Evolutionary conservation across 140 eudicot species (phyloP), one percentile per base, ranked within the genome.

Genomic region (Oenanthe javanica): DNA sequence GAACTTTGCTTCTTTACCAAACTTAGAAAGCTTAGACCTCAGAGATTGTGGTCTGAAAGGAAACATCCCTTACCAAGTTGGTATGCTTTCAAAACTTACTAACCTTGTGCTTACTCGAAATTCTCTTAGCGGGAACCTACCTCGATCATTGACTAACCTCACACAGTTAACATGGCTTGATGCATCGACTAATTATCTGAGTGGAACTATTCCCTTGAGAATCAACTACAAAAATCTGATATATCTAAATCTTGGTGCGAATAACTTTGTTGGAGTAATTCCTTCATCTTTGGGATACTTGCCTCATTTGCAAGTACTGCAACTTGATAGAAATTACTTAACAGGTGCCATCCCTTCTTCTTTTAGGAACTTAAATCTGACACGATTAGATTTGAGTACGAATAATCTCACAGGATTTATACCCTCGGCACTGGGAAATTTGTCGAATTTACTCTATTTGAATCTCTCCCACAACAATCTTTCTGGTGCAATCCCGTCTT

Each of bases 391-490:
- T 36, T 31, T 67, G 46, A 67, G 73, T 67, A 67, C 2, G 45
- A 67, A 67, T 67, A 67, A 67, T 31, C 19, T 67, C 21, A 27
- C 73, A 4, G 73, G 73, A 31, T 31, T 67, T 67, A 72, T 72
- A 18, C 76, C 76, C 48, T 16, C 12, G 0, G 23, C 76, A 48
- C n/a, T 75, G 7, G 61, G 19, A 25, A 27, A 21, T 72, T 16
- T 72, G 76, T 18, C 76, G 1, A 15, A 72, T 72, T 42, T 72
- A 15, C 76, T 42, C 31, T 72, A 72, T 51, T 16, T 72, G 48
- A 72, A 72, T 72, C 76, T 49, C 43, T 47, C 78, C 59, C 9
- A 48, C 54, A 75, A 75, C 48, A 42, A 72, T 42, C 76, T 72
- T 42, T 42, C 51, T 72, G 76, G 76, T 18, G 18, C 50, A 72